phyloP scores from a whole-genome alignment of 108 stramenopile genomes.

The Aurantiochytrium sp. region DNA sequence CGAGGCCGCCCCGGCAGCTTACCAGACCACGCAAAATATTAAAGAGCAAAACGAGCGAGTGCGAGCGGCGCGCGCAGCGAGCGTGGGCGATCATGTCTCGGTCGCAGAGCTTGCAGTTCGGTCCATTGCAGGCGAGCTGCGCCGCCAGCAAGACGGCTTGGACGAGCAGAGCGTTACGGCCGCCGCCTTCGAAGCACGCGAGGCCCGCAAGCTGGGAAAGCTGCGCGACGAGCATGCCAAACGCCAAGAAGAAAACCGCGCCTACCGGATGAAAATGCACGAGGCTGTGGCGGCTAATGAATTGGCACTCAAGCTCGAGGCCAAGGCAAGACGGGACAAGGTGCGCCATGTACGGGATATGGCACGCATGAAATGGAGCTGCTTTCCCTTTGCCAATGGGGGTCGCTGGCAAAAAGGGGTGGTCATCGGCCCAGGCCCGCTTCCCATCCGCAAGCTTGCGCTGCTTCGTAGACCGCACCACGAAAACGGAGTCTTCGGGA shows the following conservation, averaged over 20 bases:
- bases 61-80: not conserved
- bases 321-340: not conserved
- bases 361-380: slow-evolving; percentile 14
- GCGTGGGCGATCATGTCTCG: not conserved
- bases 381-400: slow-evolving; percentile 1
- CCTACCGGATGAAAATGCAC: not conserved
- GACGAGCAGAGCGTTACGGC: not conserved
- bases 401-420: not conserved
- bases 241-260: not conserved
- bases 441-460: not conserved
- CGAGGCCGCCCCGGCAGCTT: not conserved
- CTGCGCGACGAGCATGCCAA: not conserved
- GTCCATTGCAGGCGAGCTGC: not conserved
- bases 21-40: not conserved
- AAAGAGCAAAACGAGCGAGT: not conserved
- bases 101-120: not conserved
- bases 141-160: not conserved
- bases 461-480: not conserved
- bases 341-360: not conserved
- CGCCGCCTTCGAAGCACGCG: not conserved
- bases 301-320: not conserved
- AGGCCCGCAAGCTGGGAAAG: not conserved
- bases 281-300: not conserved
- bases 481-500: too few species aligned
- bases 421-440: not conserved